Evolutionary conservation across 2,329 filamentous ascomycete species (phyloP), one percentile per base, ranked within the genome.

Genomic region (Escovopsis weberi): DNA sequence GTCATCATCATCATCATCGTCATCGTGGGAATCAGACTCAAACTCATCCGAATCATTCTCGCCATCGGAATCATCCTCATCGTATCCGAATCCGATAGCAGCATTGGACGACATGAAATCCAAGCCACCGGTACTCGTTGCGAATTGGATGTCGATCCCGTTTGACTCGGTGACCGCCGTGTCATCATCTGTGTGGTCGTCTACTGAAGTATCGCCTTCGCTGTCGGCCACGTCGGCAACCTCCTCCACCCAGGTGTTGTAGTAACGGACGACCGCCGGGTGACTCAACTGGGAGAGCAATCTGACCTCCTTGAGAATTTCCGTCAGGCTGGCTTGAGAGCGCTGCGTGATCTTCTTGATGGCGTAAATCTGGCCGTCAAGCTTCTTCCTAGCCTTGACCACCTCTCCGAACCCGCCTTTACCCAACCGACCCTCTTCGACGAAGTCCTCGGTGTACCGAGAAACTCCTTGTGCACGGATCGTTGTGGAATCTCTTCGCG

Each of bases 401-500:
- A 98, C 91, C 62, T 95, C 86, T 5, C 91, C 91, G 62, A 94
- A 98, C 0, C 89, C 91, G 37, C 91, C 91, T 58, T 89, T 93
- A 3, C 91, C 91, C 11, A 98, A 69, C 4, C 84, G 77, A 12
- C 85, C 86, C 55, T 91, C 80, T 61, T 96, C 88, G 15, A 88
- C 80, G 61, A 94, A 98, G 53, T 96, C 91, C 53, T 83, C 83
- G 10, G 74, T 75, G 56, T 94, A 98, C 47, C 89, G 77, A 2
- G 86, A 93, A 37, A 76, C 43, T 6, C 32, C 69, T 4, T 68
- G 58, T 2, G 53, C 51, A 12, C 66, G 62, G 12, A 69, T 68
- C 41, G 63, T 70, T 51, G 69, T 70, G 1, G 82, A 86, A 45
- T 84, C 81, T 43, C 73, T 69, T 33, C 80, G 71, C 30, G 72